Percentiles rank a stretch among this genome's conserved stretches.
These are phyloP conservation scores for Pascua sp. DNA, from an alignment of 1,284 basidiomycete species.

Conservation along the genomic window DNA sequence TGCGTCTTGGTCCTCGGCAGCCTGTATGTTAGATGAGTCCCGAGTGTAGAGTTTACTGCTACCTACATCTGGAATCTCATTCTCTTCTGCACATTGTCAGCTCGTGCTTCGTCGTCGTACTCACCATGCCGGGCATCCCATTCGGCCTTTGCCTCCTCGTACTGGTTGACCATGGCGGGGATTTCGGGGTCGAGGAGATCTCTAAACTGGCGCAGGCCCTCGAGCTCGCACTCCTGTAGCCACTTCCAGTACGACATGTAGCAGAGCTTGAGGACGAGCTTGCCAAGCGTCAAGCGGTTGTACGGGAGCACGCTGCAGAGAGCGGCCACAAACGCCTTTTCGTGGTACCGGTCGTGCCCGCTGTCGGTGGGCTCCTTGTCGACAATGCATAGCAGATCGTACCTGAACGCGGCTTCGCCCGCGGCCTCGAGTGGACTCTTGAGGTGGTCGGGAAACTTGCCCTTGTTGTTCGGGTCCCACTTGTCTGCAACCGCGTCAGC, in stretches of 20 bases:
- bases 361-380: constrained; percentile 22
- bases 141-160: constrained; percentile 7
- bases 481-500: constrained; percentile 16
- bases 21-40: neutral
- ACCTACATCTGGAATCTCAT: neutral
- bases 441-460: constrained; percentile 80
- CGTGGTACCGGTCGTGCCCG: constrained; percentile 14
- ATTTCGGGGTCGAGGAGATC: constrained; percentile 22
- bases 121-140: constrained; percentile 1
- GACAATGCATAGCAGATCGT: constrained; percentile 50
- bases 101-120: neutral
- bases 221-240: constrained; percentile 29
- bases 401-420: constrained; percentile 71
- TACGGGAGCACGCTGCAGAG: constrained; percentile 41
- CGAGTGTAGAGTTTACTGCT: constrained; percentile 1
- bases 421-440: constrained; percentile 69
- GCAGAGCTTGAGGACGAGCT: constrained; percentile 36
- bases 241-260: constrained; percentile 31
- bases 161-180: constrained; percentile 8
- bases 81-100: constrained; percentile 1
- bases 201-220: constrained; percentile 24
- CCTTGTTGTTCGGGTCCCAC: constrained; percentile 56
- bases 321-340: constrained; percentile 31
- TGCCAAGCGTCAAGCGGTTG: constrained; percentile 47
- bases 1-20: neutral